Conservation (phyloP, 2,329 filamentous ascomycete species). For the Xylaria sp. region DNA sequence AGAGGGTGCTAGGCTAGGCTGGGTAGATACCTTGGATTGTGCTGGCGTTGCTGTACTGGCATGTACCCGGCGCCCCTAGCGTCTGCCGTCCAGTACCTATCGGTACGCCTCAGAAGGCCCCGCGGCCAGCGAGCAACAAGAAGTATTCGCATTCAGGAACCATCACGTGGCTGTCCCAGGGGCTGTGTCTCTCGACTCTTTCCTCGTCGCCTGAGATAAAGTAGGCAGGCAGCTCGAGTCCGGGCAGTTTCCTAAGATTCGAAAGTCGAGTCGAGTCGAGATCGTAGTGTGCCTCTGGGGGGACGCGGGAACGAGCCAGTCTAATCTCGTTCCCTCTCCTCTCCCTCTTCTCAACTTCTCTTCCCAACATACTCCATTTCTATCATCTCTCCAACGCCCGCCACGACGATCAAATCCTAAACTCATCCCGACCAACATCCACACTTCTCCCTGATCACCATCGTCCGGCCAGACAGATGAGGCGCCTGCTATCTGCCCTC, state of each 20-base stretch:
- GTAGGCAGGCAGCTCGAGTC: not conserved
- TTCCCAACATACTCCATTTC: not conserved
- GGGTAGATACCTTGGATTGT: not conserved
- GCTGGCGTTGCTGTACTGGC: not conserved
- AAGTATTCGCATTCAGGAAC: not conserved
- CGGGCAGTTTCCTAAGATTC: not conserved
- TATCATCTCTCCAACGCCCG: not conserved
- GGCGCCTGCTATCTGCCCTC: not conserved
- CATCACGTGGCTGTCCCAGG: constrained; percentile 22
- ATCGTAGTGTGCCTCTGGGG: constrained; percentile 12
- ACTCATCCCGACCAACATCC: too few species aligned
- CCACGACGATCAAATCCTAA: too few species aligned
- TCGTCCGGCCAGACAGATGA: not conserved
- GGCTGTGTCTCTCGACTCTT: constrained; percentile 13
- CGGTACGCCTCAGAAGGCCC: not conserved
- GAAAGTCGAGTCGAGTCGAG: constrained; percentile 3
- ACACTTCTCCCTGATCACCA: constrained; percentile 1
- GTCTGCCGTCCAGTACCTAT: not conserved
- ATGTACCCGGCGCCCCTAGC: not conserved
- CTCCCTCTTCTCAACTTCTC: not conserved
- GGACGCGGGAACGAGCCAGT: constrained; percentile 16
- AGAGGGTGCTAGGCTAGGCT: constrained; percentile 2
- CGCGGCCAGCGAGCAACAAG: not conserved
- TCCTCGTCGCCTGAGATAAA: constrained; percentile 13
- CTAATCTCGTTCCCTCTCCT: constrained; percentile 1